Evolutionary conservation across 495 filamentous ascomycete genomes (phyloP), one percentile per base, ranked within the genome.

Genomic region (Penicillium nucicola): DNA sequence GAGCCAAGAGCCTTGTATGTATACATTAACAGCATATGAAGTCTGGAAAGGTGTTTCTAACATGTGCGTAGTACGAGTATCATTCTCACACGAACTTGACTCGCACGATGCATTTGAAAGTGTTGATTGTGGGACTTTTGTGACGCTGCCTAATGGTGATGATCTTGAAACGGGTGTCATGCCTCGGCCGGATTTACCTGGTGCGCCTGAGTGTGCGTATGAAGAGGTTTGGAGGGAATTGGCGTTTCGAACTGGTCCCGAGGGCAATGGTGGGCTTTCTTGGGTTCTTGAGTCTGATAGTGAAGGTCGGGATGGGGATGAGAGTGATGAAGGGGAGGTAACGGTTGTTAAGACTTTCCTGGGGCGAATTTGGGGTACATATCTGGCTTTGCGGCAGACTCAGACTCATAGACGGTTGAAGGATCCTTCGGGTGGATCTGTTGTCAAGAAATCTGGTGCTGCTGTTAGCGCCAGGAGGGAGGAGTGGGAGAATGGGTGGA

Each of bases 161-260:
- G 72, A 74, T 20, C 58, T 74, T 0, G 72, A 75, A 37, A 66
- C 57, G 1, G 72, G 72, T 1, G 52, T 53, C 0, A 75, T 75
- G 72, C 67, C 72, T 19, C 63, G 67, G 7, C 53, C 61, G 17
- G 69, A 74, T 65, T 40, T 64, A 0, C 66, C 69, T 0, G 72
- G 67, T 3, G 53, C 58, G 3, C 68, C 70, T 4, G 51, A 67
- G 9, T 55, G 56, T 0, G 61, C 66, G 14, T 74, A 74, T 42
- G 68, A 71, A 40, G 72, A 75, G 47, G 56, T 72, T 1, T 75
- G 72, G 72, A 56, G 69, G 31, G 64, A 68, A 37, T 40, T 75
- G 22, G 36, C 52, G 13, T 70, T 70, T 18, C 46, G 48, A 11
- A 43, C 48, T 11, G 64, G 60, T 0, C 54, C 60, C 2, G 64